Percentiles rank a stretch among this genome's conserved stretches.
These are phyloP conservation scores for Pichia sp. DNA, from an alignment of 1,139 yeast species.

Conservation along the genomic window DNA sequence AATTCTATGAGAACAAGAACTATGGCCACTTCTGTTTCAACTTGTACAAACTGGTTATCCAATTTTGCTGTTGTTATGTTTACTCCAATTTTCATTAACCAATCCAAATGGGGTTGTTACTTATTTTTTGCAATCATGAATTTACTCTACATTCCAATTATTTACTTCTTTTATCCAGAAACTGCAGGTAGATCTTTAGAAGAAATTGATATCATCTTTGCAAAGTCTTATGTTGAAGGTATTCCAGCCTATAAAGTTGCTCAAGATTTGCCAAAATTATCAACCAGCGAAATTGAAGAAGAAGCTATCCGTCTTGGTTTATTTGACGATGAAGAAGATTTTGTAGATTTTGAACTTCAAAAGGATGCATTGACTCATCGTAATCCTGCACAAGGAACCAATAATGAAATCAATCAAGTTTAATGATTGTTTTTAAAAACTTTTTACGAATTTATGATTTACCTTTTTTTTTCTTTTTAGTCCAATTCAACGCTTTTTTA, in stretches of 20 bases:
- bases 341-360: too few relatives aligned
- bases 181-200: conserved; percentile 59
- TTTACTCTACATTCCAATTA: conserved; percentile 46
- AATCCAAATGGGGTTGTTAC: conserved; percentile 40
- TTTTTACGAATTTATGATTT: too few relatives aligned
- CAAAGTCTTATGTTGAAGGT: conserved; percentile 43
- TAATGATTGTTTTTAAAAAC: too few relatives aligned
- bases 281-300: conserved; percentile 41
- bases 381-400: too few relatives aligned
- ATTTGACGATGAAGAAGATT: conserved; percentile 36
- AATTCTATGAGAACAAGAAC: conserved; percentile 41
- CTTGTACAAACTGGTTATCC: conserved; percentile 48
- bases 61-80: conserved; percentile 44
- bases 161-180: conserved; percentile 64
- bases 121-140: conserved; percentile 38
- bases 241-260: conserved; percentile 49
- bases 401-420: too few relatives aligned
- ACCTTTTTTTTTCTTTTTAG: too few relatives aligned
- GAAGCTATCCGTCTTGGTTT: conserved; percentile 45
- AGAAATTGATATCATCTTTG: conserved; percentile 53
- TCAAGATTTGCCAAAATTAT: conserved; percentile 43
- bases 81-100: conserved; percentile 41
- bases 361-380: too few relatives aligned
- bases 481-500: too few relatives aligned
- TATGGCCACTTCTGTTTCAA: conserved; percentile 39